Percentiles rank a stretch among this genome's conserved stretches.
phyloP scores from a whole-genome alignment of 2,329 filamentous ascomycete species.

The Tricladium varicosporioides region DNA sequence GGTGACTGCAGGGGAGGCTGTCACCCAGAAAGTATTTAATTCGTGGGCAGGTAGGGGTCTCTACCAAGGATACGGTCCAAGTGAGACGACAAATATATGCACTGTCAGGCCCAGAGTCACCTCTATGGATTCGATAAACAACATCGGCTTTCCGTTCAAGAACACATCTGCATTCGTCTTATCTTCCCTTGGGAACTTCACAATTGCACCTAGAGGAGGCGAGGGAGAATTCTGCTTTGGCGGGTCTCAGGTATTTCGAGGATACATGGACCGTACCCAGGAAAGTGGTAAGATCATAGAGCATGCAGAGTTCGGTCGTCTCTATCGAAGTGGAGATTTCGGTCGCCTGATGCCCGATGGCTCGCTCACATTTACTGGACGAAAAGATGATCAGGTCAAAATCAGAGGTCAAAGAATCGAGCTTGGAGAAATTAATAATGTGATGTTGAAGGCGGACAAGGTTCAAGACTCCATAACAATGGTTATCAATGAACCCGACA shows the following conservation, averaged over 20 bases:
- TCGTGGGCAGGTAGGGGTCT: constrained; percentile 67
- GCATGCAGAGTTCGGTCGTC: constrained; percentile 64
- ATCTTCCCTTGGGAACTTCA: constrained; percentile 42
- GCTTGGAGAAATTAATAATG: constrained; percentile 69
- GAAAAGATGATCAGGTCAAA: constrained; percentile 79
- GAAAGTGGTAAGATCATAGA: constrained; percentile 66
- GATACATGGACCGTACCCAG: constrained; percentile 67
- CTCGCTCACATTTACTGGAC: constrained; percentile 68
- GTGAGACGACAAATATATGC: constrained; percentile 86
- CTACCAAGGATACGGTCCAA: constrained; percentile 81
- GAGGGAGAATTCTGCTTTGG: constrained; percentile 86
- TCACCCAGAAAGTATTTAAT: constrained; percentile 69
- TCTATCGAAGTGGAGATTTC: constrained; percentile 82
- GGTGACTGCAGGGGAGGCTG: constrained; percentile 76
- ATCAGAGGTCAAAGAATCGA: constrained; percentile 79
- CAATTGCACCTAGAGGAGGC: constrained; percentile 64
- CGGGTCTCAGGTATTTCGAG: constrained; percentile 74
- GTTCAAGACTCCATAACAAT: constrained; percentile 65
- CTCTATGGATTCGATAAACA: constrained; percentile 59
- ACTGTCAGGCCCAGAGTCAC: constrained; percentile 65
- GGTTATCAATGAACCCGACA: constrained; percentile 45
- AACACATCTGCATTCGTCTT: constrained; percentile 64
- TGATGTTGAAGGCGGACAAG: constrained; percentile 49
- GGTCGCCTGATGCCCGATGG: constrained; percentile 77
- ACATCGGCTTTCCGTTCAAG: constrained; percentile 70